Base-by-base conservation (phyloP, 345 rosid genomes). In the Eucalyptus marginata region DNA sequence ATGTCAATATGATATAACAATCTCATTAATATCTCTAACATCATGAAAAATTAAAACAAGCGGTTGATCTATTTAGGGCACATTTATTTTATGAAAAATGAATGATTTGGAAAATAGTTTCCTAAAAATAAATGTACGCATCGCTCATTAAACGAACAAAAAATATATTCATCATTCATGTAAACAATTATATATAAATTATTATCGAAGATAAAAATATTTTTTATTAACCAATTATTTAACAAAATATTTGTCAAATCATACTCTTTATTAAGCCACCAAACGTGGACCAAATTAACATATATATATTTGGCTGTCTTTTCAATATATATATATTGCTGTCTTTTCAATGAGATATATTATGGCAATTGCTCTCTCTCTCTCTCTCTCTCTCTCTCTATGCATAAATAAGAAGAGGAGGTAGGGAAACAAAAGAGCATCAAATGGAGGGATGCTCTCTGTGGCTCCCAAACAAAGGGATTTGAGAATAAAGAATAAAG, bases 21-120 rank as follows among this genome's bases (percentile, higher is more conserved):
- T 59, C 31, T 59, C 13, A 56, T 10, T 25, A 6, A 59, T 59
- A 59, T 25, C 66, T 59, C 66, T 12, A 3, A 59, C 66, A 27
- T 59, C 66, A 59, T 16, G 0, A 27, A 59, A 59, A 25, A 27
- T 0, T 27, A 11, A 20, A 59, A 59, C 15, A 59, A 59, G n/a
- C 2, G 0, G 2, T 59, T 27, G 31, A 59, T 27, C 14, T 59
- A 59, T 59, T 3, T 12, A 59, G 1, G 14, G 0, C 4, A 27
- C 0, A 12, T 59, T 59, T 68, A 8, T 31, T 68, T 31, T 1
- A 8, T 0, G 0, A 16, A 31, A 68, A 68, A 68, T 15, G 0
- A 31, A 31, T 8, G 1, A 3, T 16, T 31, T 16, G 2, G 3
- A 31, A 68, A 17, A 15, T 4, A 3, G 0, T 14, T 68, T 68